Base-by-base conservation (phyloP, 495 filamentous ascomycete species). In the Penicillium riverlandense region DNA sequence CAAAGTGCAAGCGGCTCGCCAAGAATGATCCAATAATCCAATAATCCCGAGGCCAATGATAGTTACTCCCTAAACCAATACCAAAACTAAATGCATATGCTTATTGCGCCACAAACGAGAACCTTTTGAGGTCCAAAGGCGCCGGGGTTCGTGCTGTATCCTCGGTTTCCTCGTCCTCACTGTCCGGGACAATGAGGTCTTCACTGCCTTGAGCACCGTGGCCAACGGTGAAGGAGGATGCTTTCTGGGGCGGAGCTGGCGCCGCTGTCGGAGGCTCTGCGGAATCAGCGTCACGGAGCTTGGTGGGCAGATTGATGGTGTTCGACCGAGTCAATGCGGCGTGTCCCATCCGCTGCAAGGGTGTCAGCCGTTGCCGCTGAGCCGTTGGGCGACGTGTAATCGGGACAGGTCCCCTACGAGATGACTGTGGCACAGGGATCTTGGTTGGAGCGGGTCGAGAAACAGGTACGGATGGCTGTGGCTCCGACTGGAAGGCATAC, bases 131-230 rank as follows among this genome's bases (percentile, higher is more conserved):
- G 53, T 83, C 61, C 36, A 82, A 54, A 29, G 61, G 41, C 9
- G 49, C 37, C 40, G 28, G 11, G 38, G 37, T 43, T 43, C 38
- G 45, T 54, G 40, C 28, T 45, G 28, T 56, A 58, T 31, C 72
- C 67, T 1, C 79, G 72, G 22, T 73, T 3, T 79, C 72, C 8
- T 83, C 80, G 8, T 69, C 82, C 32, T 87, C 83, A 49, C 84
- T 87, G 40, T 84, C 75, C 0, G 84, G 83, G 3, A 85, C 60
- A 12, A 94, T 74, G 36, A 82, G 61, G 52, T 94, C 88, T 57
- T 94, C 88, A 54, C 87, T 91, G 1, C 88, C 86, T 38, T 75
- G 66, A 11, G 48, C 31, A 22, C 31, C 13, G 28, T 15, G 28
- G 37, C 41, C 14, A 33, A n/a, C 44, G 4, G 35, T 37, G 12